A percentile compares a stretch with the other conserved stretches of the same genome.
These are phyloP conservation scores for Gaeumannomyces tritici DNA, from an alignment of 2,329 filamentous ascomycete species.

Conservation along the genomic window DNA sequence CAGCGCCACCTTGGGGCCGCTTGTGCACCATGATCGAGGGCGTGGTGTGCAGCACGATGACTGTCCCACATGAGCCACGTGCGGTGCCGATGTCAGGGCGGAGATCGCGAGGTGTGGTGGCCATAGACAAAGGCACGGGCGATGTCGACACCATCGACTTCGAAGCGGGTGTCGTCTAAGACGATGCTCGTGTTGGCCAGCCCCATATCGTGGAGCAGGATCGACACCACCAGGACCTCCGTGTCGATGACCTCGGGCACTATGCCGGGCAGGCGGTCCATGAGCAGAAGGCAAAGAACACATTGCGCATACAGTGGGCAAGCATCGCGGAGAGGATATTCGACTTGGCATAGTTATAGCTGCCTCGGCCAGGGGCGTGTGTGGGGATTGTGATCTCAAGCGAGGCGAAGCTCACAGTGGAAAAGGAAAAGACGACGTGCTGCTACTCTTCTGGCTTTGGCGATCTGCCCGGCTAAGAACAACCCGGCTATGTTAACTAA, in stretches of 20 bases:
- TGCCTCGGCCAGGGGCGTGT: not conserved
- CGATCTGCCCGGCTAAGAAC: too few species aligned
- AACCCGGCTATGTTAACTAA: too few species aligned
- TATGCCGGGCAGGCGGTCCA: not conserved
- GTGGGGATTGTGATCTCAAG: not conserved
- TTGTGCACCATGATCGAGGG: constrained; percentile 28
- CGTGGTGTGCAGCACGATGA: constrained; percentile 35
- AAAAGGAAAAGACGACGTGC: too few species aligned
- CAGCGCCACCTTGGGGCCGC: constrained; percentile 28
- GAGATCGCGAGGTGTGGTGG: too few species aligned
- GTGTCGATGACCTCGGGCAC: constrained; percentile 15
- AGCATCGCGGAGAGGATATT: not conserved
- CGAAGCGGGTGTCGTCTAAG: constrained; percentile 35
- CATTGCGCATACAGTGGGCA: not conserved
- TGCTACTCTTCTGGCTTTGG: too few species aligned
- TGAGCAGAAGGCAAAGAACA: not conserved
- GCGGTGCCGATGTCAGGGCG: constrained; percentile 27
- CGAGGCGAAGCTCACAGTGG: too few species aligned
- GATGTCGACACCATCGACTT: constrained; percentile 37
- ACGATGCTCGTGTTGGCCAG: constrained; percentile 22
- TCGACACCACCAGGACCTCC: constrained; percentile 26
- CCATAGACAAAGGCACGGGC: constrained; percentile 27
- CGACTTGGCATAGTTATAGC: not conserved
- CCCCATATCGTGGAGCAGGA: constrained; percentile 32
- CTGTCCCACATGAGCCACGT: constrained; percentile 37